Evolutionary conservation across 768 basidiomycete genomes (phyloP).

Genomic region (Lenzites betulinus): DNA sequence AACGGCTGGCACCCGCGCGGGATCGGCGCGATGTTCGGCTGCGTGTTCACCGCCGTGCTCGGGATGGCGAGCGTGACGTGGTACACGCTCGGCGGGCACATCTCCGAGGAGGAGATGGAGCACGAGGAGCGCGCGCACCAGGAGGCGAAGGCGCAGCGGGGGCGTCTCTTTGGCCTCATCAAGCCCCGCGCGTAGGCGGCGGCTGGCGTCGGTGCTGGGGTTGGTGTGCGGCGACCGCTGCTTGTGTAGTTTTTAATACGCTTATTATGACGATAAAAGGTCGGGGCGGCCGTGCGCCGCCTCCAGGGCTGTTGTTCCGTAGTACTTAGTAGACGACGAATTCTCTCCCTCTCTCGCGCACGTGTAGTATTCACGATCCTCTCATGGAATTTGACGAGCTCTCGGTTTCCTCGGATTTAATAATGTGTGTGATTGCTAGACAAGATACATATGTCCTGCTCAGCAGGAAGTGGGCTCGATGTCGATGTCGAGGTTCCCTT

Average conservation of each 20-base stretch:
- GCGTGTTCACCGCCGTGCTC: conserved; percentile 76
- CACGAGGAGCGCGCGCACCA: conserved; percentile 59
- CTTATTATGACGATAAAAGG: conserved; percentile 5
- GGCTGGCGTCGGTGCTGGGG: not conserved
- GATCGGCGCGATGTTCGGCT: conserved; percentile 77
- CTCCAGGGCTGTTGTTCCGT: not conserved
- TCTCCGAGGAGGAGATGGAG: conserved; percentile 83
- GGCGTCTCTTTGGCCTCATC: conserved; percentile 45
- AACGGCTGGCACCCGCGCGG: conserved; percentile 74
- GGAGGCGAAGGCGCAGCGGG: conserved; percentile 56
- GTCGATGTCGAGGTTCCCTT: conserved; percentile 20
- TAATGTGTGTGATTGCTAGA: not conserved
- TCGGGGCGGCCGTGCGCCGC: not conserved
- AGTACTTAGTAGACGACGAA: not conserved
- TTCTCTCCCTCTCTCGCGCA: not conserved
- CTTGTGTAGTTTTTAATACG: not conserved
- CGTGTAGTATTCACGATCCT: conserved; percentile 2
- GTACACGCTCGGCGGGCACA: conserved; percentile 77
- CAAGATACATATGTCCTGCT: not conserved
- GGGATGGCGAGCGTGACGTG: conserved; percentile 85
- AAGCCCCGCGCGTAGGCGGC: conserved; percentile 13
- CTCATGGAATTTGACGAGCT: conserved; percentile 3
- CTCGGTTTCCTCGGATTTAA: not conserved
- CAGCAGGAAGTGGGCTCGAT: conserved; percentile 15
- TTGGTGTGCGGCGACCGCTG: not conserved